These are phyloP conservation scores for Phytophthora citrophthora DNA, from an alignment of 352 stramenopile species.

Conservation along the genomic window DNA sequence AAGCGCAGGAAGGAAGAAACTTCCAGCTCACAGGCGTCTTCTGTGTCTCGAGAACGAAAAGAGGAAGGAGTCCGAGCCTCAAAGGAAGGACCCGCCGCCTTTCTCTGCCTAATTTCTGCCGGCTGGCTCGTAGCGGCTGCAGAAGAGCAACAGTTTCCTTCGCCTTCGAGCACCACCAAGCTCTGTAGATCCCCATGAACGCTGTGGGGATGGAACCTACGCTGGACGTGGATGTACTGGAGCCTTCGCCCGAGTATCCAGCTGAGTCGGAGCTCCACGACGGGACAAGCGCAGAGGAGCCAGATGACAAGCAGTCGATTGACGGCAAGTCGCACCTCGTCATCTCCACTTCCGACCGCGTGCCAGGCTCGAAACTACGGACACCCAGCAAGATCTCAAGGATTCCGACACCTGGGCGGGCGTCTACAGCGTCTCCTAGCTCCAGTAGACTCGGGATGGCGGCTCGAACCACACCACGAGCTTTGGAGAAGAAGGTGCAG, in stretches of 20 bases:
- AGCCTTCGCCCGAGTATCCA: slow-evolving; percentile 13
- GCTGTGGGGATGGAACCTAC: not conserved
- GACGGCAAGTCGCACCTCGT: slow-evolving; percentile 32
- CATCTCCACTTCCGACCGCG: slow-evolving; percentile 19
- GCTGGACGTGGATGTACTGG: slow-evolving; percentile 10
- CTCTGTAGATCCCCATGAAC: slow-evolving; percentile 18
- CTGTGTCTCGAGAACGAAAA: not conserved
- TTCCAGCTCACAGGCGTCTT: not conserved
- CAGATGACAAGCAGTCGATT: slow-evolving; percentile 10
- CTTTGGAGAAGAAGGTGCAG: slow-evolving; percentile 46
- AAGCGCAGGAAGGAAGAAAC: not conserved
- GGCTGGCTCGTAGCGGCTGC: slow-evolving; percentile 22
- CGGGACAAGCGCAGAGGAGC: slow-evolving; percentile 6
- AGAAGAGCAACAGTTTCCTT: slow-evolving; percentile 2
- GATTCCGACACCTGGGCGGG: slow-evolving; percentile 27
- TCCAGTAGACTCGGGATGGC: slow-evolving; percentile 51
- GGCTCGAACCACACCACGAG: slow-evolving; percentile 39
- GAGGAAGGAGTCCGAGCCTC: not conserved
- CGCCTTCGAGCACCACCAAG: not conserved
- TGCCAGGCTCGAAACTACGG: slow-evolving; percentile 30
- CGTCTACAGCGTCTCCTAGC: slow-evolving; percentile 2
- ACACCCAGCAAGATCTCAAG: slow-evolving; percentile 33
- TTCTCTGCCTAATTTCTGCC: slow-evolving; percentile 22
- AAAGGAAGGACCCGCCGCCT: slow-evolving; percentile 17
- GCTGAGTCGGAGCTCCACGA: slow-evolving; percentile 17